These are phyloP conservation scores for Debaryomycetaceae sp. DNA, from an alignment of 1,139 yeast genomes.

Conservation along the genomic window DNA sequence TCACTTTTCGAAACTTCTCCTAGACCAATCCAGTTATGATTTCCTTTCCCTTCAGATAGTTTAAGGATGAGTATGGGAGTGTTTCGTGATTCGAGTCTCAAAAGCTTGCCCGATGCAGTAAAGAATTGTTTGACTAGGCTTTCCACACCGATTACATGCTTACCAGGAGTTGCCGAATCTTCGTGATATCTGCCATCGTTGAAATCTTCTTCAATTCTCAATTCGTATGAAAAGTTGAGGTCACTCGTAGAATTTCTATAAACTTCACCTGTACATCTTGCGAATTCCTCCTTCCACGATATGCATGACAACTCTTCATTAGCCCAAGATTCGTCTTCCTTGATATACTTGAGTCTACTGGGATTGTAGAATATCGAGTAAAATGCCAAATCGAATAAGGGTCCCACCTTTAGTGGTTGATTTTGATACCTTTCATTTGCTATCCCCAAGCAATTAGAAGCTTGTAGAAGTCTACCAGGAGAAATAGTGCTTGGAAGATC, in stretches of 20 bases:
- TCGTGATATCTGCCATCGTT: slow-evolving; percentile 75
- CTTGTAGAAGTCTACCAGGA: slow-evolving; percentile 65
- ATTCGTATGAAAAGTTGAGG: slow-evolving; percentile 27
- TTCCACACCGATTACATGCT: slow-evolving; percentile 34
- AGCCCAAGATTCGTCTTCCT: slow-evolving; percentile 16
- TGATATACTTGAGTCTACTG: slow-evolving; percentile 37
- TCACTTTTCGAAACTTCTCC: slow-evolving; percentile 38
- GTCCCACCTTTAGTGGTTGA: slow-evolving; percentile 48
- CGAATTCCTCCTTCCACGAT: slow-evolving; percentile 74
- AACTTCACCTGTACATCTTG: slow-evolving; percentile 50
- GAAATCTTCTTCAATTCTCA: slow-evolving; percentile 56
- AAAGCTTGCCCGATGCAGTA: slow-evolving; percentile 67
- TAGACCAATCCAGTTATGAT: slow-evolving; percentile 52
- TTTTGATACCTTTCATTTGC: slow-evolving; percentile 17
- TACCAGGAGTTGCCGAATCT: slow-evolving; percentile 37
- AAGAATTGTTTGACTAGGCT: slow-evolving; percentile 58
- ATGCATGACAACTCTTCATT: slow-evolving; percentile 35
- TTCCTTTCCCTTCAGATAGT: slow-evolving; percentile 18
- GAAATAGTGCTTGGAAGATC: slow-evolving; percentile 53
- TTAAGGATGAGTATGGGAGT: slow-evolving; percentile 70
- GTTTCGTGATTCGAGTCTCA: slow-evolving; percentile 60
- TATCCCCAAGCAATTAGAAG: slow-evolving; percentile 48
- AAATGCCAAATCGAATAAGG: slow-evolving; percentile 54
- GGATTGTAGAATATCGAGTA: slow-evolving; percentile 68
- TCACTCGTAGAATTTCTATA: slow-evolving; percentile 20